Evolutionary conservation across 106 monocot species (phyloP), one percentile per base, ranked within the genome.

Genomic region (Dactylorhiza incarnata): DNA sequence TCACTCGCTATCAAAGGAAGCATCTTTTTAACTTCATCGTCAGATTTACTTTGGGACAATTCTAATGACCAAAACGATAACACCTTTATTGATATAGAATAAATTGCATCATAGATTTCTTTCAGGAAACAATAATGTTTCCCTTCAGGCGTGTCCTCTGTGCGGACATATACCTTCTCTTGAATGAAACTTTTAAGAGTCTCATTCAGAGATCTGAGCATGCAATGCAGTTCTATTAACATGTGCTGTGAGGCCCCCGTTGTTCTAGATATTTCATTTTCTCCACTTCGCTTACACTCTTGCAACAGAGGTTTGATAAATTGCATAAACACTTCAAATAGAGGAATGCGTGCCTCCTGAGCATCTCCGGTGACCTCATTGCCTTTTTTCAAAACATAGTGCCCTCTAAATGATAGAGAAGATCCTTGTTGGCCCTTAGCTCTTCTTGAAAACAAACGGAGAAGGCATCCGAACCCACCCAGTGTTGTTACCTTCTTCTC

Each of bases 281-380:
- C 83, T 11, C 73, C 75, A 61, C 46, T 83, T 23, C 51, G 77
- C 68, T 84, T 91, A 74, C 83, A 89, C 58, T 96, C 89, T 58
- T 75, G 66, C 53, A 97, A 20, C 68, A 97, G 49, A 55, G 97
- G 94, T 65, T 89, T 81, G 81, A 91, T 91, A 76, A 97, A 89
- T 29, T 86, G 87, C 49, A 81, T 68, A 77, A 91, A 97, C 45
- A 91, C 89, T 74, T 91, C 91, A 87, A 97, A 94, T 2, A 94
- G 71, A 65, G 84, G 83, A 47, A 79, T 82, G 47, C 73, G 81
- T 5, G 77, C 71, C 52, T 82, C 85, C 45, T 82, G 75, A 54
- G 80, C 72, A 78, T 86, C 77, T 65, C 80, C 87, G 45, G 82
- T 58, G n/a, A 25, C 29, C 53, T 80, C 85, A 20, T 23, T 52